These are phyloP conservation scores for Pseudogymnoascus verrucosus DNA, from an alignment of 2,329 filamentous ascomycete genomes.

Conservation along the genomic window DNA sequence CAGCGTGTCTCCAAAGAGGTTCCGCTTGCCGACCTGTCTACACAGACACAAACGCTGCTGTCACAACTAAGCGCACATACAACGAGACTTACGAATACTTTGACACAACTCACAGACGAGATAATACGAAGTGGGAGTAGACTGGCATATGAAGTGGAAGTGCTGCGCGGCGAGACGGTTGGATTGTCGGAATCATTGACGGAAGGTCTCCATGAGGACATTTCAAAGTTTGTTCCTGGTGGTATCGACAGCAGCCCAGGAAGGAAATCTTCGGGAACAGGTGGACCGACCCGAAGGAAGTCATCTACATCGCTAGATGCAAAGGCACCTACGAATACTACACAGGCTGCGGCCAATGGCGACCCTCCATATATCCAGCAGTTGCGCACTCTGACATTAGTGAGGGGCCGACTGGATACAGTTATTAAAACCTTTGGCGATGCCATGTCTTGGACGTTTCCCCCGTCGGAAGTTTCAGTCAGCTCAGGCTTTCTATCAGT, in stretches of 20 bases:
- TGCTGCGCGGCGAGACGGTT: conserved; percentile 79
- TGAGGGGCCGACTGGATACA: conserved; percentile 75
- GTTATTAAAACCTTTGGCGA: conserved; percentile 90
- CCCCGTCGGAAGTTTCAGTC: conserved; percentile 77
- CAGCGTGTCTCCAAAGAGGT: conserved; percentile 31
- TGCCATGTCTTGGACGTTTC: conserved; percentile 90
- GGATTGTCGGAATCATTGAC: conserved; percentile 71
- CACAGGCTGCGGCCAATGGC: conserved; percentile 14
- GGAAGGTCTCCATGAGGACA: conserved; percentile 63
- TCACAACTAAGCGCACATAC: conserved; percentile 86
- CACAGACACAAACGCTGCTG: conserved; percentile 74
- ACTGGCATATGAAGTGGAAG: conserved; percentile 88
- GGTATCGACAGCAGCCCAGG: conserved; percentile 27
- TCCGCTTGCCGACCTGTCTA: conserved; percentile 67
- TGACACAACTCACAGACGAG: conserved; percentile 89
- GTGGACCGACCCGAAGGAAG: conserved; percentile 23
- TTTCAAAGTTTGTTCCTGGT: conserved; percentile 61
- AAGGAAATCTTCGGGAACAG: conserved; percentile 17
- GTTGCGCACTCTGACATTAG: conserved; percentile 72
- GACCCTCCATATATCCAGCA: conserved; percentile 62
- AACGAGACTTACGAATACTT: conserved; percentile 66
- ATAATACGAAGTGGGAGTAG: conserved; percentile 83
- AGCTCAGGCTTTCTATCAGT: conserved; percentile 83
- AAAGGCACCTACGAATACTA: conserved; percentile 22
- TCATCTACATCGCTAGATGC: conserved; percentile 21